Evolutionary conservation across 192 early-diverging fungal species (phyloP), one percentile per base, ranked within the genome.

Genomic region (Backusella mclennaniae): DNA sequence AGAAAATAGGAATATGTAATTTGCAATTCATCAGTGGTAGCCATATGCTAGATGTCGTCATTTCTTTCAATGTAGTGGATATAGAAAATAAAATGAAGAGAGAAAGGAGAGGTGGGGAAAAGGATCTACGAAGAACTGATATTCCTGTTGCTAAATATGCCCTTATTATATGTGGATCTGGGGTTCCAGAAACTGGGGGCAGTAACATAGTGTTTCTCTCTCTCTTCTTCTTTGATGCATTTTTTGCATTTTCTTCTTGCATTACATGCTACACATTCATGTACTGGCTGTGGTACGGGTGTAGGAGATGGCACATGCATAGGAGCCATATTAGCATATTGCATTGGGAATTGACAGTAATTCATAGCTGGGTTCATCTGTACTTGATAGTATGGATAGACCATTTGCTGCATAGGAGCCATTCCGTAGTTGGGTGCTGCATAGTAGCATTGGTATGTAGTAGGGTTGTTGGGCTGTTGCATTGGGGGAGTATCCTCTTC

Each of bases 141-240:
- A 2, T 17, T 53, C n/a, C 17, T 53, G 3, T 53, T 53, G 17
- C 49, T 53, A 53, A 53, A 53, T 7, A 53, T 53, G 2, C 49
- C 8, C 49, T 21, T 53, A n/a, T 17, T 53, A 7, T 56, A 56
- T 56, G 21, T 56, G 19, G 53, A 56, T 21, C 53, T n/a, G 19
- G 53, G 53, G n/a, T 56, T 56, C 53, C 53, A 56, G 53, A 56
- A 56, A 56, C 7, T 26, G 21, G 53, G 53, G 6, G 7, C 19
- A 26, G 38, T 26, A 72, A 35, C 70, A 11, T 46, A 26, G 15
- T 23, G 3, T 33, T 46, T 46, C 0, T 26, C 11, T 31, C 14
- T 49, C 21, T 71, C 19, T 71, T 71, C 36, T 71, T 71, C n/a
- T 44, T 71, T 71, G 6, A 9, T 56, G 8, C 53, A 56, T 21